Evolutionary conservation across 768 basidiomycete species (phyloP).

Genomic region (Xerocomellus intermedius): DNA sequence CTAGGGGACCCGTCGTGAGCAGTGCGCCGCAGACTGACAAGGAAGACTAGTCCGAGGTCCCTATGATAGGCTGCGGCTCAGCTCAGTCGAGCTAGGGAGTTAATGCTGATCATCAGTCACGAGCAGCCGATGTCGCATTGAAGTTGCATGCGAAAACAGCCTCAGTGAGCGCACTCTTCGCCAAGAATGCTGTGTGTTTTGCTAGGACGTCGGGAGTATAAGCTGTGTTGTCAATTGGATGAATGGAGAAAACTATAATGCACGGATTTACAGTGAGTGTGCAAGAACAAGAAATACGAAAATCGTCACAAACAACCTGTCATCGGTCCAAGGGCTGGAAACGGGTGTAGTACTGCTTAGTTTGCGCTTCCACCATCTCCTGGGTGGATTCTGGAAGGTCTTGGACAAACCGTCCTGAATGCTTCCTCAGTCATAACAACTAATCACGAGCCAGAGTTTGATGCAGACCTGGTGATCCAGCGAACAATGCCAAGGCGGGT

Average conservation of each 20-base stretch:
- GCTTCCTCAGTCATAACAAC: conserved; percentile 1
- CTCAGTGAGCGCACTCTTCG: neutral
- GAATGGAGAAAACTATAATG: neutral
- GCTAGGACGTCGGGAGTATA: neutral
- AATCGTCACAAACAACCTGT: neutral
- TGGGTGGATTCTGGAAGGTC: conserved; percentile 94
- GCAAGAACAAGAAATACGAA: neutral
- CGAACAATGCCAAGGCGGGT: conserved; percentile 80
- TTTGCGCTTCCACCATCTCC: conserved; percentile 82
- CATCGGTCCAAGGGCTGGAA: conserved; percentile 63
- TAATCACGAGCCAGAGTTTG: neutral
- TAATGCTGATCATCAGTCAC: neutral
- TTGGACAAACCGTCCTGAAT: conserved; percentile 70
- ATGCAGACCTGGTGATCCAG: conserved; percentile 81
- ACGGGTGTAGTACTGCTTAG: conserved; percentile 81
- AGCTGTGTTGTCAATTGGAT: neutral
- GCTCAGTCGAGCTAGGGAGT: neutral
- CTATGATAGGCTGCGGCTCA: neutral
- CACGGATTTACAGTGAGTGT: conserved; percentile 2
- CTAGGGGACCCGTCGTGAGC: neutral
- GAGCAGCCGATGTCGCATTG: neutral
- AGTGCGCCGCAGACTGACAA: neutral
- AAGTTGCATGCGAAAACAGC: neutral
- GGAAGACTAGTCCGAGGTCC: neutral
- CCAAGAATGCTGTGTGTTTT: neutral